Evolutionary conservation across 1,284 basidiomycete species (phyloP).

Genomic region (Hymenochaete sp.): DNA sequence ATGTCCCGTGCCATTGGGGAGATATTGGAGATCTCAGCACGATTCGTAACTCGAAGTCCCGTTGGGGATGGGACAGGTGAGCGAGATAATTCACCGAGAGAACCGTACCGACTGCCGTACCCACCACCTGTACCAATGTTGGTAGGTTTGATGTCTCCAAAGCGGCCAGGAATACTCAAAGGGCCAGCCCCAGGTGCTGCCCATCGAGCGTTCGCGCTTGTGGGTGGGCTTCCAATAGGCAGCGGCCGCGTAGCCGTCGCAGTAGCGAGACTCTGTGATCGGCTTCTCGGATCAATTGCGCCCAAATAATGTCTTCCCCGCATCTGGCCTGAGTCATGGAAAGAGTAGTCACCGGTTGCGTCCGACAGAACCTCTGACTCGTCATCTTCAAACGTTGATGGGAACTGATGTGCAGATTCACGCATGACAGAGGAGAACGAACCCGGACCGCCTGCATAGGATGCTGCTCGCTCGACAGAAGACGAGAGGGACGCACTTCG

Average conservation of each 20-base stretch:
- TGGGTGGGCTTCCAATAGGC: slow-evolving; percentile 35
- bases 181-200: slow-evolving; percentile 29
- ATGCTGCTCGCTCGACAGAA: slow-evolving; percentile 20
- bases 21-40: slow-evolving; percentile 61
- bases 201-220: slow-evolving; percentile 40
- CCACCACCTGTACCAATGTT: too few relatives aligned
- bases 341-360: slow-evolving; percentile 10
- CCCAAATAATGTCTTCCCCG: slow-evolving; percentile 26
- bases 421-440: slow-evolving; percentile 56
- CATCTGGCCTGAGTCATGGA: slow-evolving; percentile 18
- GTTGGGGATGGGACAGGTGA: slow-evolving; percentile 42
- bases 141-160: slow-evolving; percentile 53
- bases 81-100: slow-evolving; percentile 45
- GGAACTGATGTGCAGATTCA: slow-evolving; percentile 47
- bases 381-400: slow-evolving; percentile 66
- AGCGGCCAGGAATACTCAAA: slow-evolving; percentile 47
- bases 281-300: slow-evolving; percentile 56
- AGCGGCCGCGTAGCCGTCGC: slow-evolving; percentile 33
- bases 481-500: slow-evolving; percentile 57
- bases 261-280: slow-evolving; percentile 66
- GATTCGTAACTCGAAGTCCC: slow-evolving; percentile 27
- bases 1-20: slow-evolving; percentile 74
- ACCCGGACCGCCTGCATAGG: slow-evolving; percentile 40
- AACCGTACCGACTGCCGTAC: slow-evolving; percentile 49
- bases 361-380: slow-evolving; percentile 52